Base-by-base conservation (phyloP, 2,329 filamentous ascomycete genomes). In the Colletotrichum theobromicola region DNA sequence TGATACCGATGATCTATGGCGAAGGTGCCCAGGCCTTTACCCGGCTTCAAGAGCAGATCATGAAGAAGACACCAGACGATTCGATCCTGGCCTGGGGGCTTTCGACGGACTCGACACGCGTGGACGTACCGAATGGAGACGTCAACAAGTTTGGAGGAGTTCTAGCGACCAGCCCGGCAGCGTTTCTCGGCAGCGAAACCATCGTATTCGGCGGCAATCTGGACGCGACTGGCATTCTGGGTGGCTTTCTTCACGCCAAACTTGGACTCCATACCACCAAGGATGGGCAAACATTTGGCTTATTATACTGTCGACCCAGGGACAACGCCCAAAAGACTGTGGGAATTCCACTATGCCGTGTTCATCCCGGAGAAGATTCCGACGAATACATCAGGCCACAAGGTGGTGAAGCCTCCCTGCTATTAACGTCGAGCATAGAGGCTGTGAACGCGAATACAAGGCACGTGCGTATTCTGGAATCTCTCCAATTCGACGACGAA, bases 61-160 rank as follows among this genome's bases (percentile, higher is more conserved):
- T 79, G 64, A 73, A 34, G 34, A 63, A 46, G 21, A 69, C 32
- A 2, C 66, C 53, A 5, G 77, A 79, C 15, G 73, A 79, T 16
- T 79, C 78, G 2, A 77, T 79, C 12, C 57, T 79, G 1, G 76
- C 77, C 8, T 79, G 78, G 78, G 70, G 26, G 3, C 21, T 72
- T 5, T 7, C 18, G 13, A 16, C 53, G 2, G n/a, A 46, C 21
- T 30, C 13, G 0, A 3, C 18, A 18, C 37, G 7, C 18, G 18
- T 1, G 15, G 15, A 18, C n/a, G 32, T 2, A 13, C 5, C 5
- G 10, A 55, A 21, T 1, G 30, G 9, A 26, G 24, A 8, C 21
- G 6, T 55, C 15, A 32, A 32, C 12, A n/a, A 62, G 5, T 32
- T n/a, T 42, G 70, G 64, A 4, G 18, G 26, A 4, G 15, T 57